These are phyloP conservation scores for Debaryomycetaceae sp. DNA, from an alignment of 1,139 yeast genomes.

Conservation along the genomic window DNA sequence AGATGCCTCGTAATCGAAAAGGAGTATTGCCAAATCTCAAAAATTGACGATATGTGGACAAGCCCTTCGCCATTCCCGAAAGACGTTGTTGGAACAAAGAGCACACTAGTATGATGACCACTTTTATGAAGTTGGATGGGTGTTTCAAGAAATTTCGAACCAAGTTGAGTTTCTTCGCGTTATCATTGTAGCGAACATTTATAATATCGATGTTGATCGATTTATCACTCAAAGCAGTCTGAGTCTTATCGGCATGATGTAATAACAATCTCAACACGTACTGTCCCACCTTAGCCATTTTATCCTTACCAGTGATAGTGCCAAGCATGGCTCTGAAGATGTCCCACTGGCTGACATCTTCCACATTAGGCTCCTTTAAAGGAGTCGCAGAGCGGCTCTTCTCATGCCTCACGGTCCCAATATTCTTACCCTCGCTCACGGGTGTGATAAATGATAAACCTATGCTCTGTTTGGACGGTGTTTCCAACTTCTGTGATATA, in stretches of 20 bases:
- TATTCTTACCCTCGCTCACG: conserved; percentile 2
- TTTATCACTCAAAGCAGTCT: conserved; percentile 34
- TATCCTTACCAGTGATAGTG: conserved; percentile 65
- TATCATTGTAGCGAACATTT: conserved; percentile 29
- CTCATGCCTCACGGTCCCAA: background rate
- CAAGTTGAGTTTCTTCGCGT: conserved; percentile 31
- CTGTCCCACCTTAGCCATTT: conserved; percentile 61
- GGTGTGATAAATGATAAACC: conserved; percentile 5
- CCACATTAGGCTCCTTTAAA: background rate
- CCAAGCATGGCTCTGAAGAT: conserved; percentile 51
- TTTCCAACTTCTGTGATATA: conserved; percentile 4
- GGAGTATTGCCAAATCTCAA: conserved; percentile 73
- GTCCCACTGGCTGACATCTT: conserved; percentile 23
- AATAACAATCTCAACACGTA: conserved; percentile 54
- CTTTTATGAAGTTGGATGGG: conserved; percentile 39
- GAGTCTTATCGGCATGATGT: conserved; percentile 43
- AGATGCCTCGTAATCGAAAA: conserved; percentile 42
- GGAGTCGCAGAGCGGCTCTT: background rate
- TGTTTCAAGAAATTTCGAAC: conserved; percentile 36
- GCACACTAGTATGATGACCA: conserved; percentile 30
- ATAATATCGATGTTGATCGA: conserved; percentile 28
- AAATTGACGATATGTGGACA: conserved; percentile 63
- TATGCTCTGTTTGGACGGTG: conserved; percentile 6
- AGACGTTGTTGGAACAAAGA: conserved; percentile 35
- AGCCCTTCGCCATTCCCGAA: conserved; percentile 45